Conservation (phyloP, 2,329 filamentous ascomycete species). For the Pestalotiopsis sp. region DNA sequence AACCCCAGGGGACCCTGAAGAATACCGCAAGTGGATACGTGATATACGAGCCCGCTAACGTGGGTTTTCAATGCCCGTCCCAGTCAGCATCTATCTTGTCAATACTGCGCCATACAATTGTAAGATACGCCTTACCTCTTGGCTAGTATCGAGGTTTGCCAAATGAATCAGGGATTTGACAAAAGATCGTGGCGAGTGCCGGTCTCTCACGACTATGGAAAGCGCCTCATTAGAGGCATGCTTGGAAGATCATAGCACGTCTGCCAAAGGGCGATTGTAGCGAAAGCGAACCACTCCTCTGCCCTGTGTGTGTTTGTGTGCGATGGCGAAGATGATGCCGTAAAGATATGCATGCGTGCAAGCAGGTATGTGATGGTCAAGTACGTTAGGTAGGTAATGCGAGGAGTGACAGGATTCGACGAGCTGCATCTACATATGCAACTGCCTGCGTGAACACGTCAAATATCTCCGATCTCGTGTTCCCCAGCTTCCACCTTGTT, state of each 20-base stretch:
- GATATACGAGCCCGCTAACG: not conserved
- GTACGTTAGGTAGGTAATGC: not conserved
- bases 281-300: too few species aligned
- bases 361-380: not conserved
- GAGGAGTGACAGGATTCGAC: conserved; percentile 1
- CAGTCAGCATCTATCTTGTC: not conserved
- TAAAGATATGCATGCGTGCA: too few species aligned
- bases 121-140: not conserved
- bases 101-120: not conserved
- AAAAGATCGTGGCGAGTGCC: not conserved
- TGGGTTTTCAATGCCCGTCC: not conserved
- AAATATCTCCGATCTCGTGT: conserved; percentile 31
- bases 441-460: conserved; percentile 34
- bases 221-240: not conserved
- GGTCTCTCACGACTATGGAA: not conserved
- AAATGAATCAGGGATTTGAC: not conserved
- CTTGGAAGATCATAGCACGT: not conserved
- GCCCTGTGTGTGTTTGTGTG: too few species aligned
- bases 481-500: not conserved
- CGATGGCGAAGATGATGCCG: too few species aligned
- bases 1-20: not conserved
- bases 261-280: too few species aligned
- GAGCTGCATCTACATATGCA: not conserved
- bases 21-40: not conserved
- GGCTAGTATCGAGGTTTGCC: not conserved